A percentile compares a stretch with the other conserved stretches of the same genome.
Evolutionary conservation across 768 basidiomycete genomes (phyloP).

Genomic region (Calocybe cyanea): DNA sequence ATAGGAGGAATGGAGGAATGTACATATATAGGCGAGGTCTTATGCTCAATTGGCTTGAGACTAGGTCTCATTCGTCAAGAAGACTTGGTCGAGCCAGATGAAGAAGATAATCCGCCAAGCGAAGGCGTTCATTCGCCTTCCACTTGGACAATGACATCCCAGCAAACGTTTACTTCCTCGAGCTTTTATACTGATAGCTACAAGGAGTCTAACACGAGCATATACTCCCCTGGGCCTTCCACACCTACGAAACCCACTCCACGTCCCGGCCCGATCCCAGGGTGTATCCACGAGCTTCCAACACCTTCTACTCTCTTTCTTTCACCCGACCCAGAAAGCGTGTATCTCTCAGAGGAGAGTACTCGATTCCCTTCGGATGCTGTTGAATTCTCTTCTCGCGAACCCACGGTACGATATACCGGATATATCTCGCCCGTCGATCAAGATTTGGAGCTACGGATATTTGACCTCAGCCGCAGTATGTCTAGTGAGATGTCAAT

Average conservation of each 20-base stretch:
- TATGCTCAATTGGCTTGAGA: conserved; percentile 64
- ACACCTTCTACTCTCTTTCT: conserved; percentile 31
- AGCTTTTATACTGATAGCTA: conserved; percentile 18
- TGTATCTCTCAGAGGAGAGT: conserved; percentile 3
- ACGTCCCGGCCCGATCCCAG: conserved; percentile 20
- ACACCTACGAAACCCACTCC: conserved; percentile 11
- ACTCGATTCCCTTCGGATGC: not conserved
- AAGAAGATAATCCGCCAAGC: not conserved
- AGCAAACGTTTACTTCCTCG: conserved; percentile 15
- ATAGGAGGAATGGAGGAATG: conserved; percentile 63
- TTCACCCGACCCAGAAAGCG: conserved; percentile 13
- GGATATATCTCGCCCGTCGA: conserved; percentile 58
- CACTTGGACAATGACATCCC: conserved; percentile 27
- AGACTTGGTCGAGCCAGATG: conserved; percentile 9
- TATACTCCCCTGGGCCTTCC: conserved; percentile 19
- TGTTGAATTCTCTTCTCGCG: not conserved
- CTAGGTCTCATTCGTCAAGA: conserved; percentile 26
- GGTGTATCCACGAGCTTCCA: conserved; percentile 56
- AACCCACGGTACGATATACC: conserved; percentile 37
- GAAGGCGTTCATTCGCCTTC: conserved; percentile 23
- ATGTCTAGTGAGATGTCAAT: conserved; percentile 1
- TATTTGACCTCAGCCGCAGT: conserved; percentile 38
- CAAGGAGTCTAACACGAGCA: conserved; percentile 27
- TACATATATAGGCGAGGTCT: conserved; percentile 58
- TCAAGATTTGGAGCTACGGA: conserved; percentile 45